Base-by-base conservation (phyloP, 495 filamentous ascomycete species). In the Tuber calosporum region DNA sequence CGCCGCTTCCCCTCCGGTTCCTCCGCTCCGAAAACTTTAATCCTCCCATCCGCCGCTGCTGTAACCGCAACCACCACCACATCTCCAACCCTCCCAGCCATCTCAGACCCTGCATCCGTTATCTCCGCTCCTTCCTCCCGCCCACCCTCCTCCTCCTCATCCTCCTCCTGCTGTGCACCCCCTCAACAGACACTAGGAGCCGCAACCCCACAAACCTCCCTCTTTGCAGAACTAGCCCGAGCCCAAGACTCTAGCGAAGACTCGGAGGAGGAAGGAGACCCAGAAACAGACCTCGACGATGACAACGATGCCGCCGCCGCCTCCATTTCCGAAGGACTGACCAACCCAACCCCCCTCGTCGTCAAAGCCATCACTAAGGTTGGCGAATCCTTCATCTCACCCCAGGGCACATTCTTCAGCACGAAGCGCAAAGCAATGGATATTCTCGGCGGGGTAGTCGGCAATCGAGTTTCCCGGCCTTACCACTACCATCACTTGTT, bases 1-100 rank as follows among this genome's bases (percentile, higher is more conserved):
- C 77, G 83, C n/a, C 73, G 80, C 1, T 84, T 84, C 69, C 79
- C 82, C 0, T 79, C 83, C 30, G 83, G 83, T 1, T 82, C 83
- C 15, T 76, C 74, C 17, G 79, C 81, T 9, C 76, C 83, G 19
- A 84, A 83, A 66, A 82, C 83, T 20, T 72, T 84, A 22, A 82
- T 84, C 20, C 72, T 84, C 7, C 79, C 79, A 2, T 80, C 79
- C 15, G 78, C 78, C 9, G 39, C 73, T 6, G 68, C 39, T 2
- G 66, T 70, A 17, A 68, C 72, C 22, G 66, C 71, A 30, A 39
- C 73, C 22, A 38, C 38, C 22, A 34, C 26, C 26, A 68, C 20
- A 40, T 79, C 77, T 9, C 77, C 83, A 36, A 73, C 72, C 19
- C 80, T 81, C 20, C 79, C 81, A 17, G 80, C 82, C 20, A 73